Base-by-base conservation (phyloP, 495 filamentous ascomycete genomes). In the Lophiotrema nucula region DNA sequence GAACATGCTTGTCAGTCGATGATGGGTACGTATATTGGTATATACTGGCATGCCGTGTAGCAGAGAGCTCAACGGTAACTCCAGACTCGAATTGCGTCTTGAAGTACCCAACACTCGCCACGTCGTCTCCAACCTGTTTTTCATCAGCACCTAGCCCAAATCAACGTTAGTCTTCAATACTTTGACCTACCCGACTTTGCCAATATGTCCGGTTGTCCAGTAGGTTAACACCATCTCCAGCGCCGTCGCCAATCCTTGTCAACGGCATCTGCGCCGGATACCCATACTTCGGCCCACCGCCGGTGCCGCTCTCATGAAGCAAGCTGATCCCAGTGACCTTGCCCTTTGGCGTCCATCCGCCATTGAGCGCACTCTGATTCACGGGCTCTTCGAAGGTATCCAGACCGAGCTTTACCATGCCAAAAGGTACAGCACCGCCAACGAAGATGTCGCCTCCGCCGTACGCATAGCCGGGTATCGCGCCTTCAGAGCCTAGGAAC, bases 121-220 rank as follows among this genome's bases (percentile, higher is more conserved):
- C 28, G 53, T 73, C 71, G 13, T 68, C 28, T 4, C 63, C 69
- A 33, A 65, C 53, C 76, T 46, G 72, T 54, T 61, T 87, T 84
- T 0, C 73, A 64, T 5, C 67, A 70, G 35, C 69, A 69, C 53
- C 82, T 78, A 78, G 25, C n/a, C 3, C 3, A 16, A 47, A n/a
- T 38, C 26, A 44, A 21, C 8, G 16, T 35, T 3, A 3, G 25
- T 6, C 12, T n/a, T n/a, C n/a, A n/a, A n/a, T n/a, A n/a, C n/a
- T n/a, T n/a, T n/a, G 15, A 52, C 59, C 1, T 25, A 63, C 60
- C 38, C 50, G 18, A 1, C 19, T 47, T 56, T 70, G 68, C 67
- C 67, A 71, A 49, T 71, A 72, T 3, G 70, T 73, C 3, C 38
- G 33, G 49, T 73, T 73, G 47, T 73, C 69, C 22, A 72, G 53